Percentiles rank a stretch among this genome's conserved stretches.
These are phyloP conservation scores for Haplographium delicatum DNA, from an alignment of 495 filamentous ascomycete genomes.

Conservation along the genomic window DNA sequence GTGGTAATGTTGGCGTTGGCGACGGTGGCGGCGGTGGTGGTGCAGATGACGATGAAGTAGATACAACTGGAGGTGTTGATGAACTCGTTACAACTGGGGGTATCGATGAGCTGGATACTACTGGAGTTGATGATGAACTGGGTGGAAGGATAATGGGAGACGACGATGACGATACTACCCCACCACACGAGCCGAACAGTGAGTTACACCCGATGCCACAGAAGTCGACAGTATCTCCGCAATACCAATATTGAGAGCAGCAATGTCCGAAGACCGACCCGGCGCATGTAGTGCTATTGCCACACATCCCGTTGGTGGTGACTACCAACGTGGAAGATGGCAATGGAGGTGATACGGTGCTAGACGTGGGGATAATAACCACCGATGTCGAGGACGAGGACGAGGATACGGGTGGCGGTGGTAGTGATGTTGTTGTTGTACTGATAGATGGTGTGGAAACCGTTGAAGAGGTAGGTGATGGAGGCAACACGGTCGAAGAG, in stretches of 20 bases:
- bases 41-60: neutral
- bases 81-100: neutral
- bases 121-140: neutral
- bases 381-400: neutral
- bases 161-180: neutral
- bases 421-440: neutral
- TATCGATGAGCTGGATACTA: neutral
- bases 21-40: neutral
- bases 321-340: neutral
- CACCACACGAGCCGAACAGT: neutral
- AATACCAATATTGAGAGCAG: conserved; percentile 2
- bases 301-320: neutral
- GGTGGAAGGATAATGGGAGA: neutral
- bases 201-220: neutral
- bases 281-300: neutral
- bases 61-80: neutral
- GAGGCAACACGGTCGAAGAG: neutral
- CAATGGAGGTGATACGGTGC: neutral
- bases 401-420: neutral
- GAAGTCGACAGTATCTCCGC: neutral
- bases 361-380: neutral
- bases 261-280: neutral
- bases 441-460: neutral
- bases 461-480: neutral
- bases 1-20: neutral